Evolutionary conservation across 75 land plant species (phyloP), one percentile per base, ranked within the genome.

Genomic region (Selaginella moellendorffii): DNA sequence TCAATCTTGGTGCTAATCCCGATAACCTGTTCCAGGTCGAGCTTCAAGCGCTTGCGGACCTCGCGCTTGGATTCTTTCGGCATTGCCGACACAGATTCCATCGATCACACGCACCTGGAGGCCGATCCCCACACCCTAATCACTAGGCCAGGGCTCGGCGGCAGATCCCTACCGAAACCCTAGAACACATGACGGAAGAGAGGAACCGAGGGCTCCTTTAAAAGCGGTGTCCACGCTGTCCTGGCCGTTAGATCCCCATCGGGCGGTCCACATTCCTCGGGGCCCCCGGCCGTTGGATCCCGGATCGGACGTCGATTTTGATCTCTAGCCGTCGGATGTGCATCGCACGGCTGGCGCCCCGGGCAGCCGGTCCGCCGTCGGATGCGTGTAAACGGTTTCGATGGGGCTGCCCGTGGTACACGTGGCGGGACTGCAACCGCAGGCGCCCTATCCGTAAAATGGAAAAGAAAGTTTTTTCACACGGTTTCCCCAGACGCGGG

Each of bases 1-100:
- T 81, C 74, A 27, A 78, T 65, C 51, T 65, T 78, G 52, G 61
- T 54, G 26, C 53, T 66, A 2, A 87, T 52, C 0, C 9, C 23
- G 17, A 72, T n/a, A n/a, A 87, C 74, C 63, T 82, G 81, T 42
- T 85, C 80, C 46, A 91, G 79, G 56, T 85, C 88, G 0, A 63
- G 14, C 31, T 72, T 80, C 24, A 91, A 67, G 59, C 69, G 74
- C 26, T 69, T 42, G 2, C 77, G 70, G 26, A 87, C 65, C 56
- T 77, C 68, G 56, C 66, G 80, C 69, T 75, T 84, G 26, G 84
- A 73, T 0, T 74, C 63, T 21, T 56, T 46, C 2, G 88, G 78
- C 68, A 91, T 58, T 24, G 65, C 70, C 0, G 78, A 74, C 9
- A 91, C 19, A 0, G 65, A 36, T 36, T 36, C 5, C 14, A 36